Evolutionary conservation across 805 yeast species (phyloP), one percentile per base, ranked within the genome.

Genomic region (Maudiozyma turicensis): DNA sequence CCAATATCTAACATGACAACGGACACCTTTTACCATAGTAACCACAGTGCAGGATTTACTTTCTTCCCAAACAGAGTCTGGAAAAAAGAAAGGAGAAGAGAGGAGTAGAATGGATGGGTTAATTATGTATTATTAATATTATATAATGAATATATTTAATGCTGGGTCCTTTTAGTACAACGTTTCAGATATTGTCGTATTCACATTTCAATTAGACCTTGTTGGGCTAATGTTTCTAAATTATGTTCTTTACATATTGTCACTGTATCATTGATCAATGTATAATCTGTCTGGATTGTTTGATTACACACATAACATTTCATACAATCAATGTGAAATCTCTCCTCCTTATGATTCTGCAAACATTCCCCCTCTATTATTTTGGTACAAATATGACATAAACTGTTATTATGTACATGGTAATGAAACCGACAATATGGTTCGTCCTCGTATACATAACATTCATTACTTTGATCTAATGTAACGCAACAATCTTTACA

Each of bases 311-410:
- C 69, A 44, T 68, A 62, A 67, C 98, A 91, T 46, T 67, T 71
- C 57, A 90, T 73, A 64, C 98, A 91, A 26, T 72, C 65, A 6
- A 75, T 67, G 62, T 91, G 98, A 72, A 86, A 90, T 50, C 88
- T 76, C 55, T 83, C 84, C 41, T 71, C 67, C 34, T 77, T 65
- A 58, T 83, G 89, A 57, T 81, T 84, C 58, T 87, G 95, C 40
- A 91, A 74, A 65, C 98, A 91, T 62, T 80, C 80, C 5, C 98
- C 98, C 63, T 91, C 96, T 44, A 93, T 86, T 32, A 95, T 95
- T 5, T 58, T 56, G 10, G 75, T 72, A 65, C 99, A 91, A 13
- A 73, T 67, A 44, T 72, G 71, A 66, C 99, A 91, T 2, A 84
- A 63, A 0, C 95, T 83, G 45, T 81, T 78, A 63, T 91, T 93